Conservation (phyloP, 345 rosid genomes). For the Murraya paniculata region DNA sequence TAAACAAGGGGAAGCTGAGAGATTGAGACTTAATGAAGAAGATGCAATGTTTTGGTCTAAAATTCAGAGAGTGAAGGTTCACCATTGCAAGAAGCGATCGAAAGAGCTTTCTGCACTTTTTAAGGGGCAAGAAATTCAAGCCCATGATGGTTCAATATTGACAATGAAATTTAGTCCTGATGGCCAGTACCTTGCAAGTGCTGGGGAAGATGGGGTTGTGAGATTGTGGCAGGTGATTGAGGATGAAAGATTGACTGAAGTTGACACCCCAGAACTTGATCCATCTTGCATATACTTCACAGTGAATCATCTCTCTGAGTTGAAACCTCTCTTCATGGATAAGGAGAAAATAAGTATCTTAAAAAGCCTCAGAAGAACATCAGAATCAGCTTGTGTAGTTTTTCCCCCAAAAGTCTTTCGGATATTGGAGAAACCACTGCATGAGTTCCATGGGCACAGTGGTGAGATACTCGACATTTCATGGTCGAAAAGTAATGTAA, state of each 20-base stretch:
- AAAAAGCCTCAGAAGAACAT: slow-evolving; percentile 57
- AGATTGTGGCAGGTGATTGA: slow-evolving; percentile 70
- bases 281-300: slow-evolving; percentile 77
- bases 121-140: slow-evolving; percentile 69
- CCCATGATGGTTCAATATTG: slow-evolving; percentile 70
- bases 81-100: slow-evolving; percentile 46
- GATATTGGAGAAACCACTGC: slow-evolving; percentile 66
- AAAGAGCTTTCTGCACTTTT: slow-evolving; percentile 79
- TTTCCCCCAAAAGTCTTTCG: slow-evolving; percentile 81
- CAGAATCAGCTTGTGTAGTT: slow-evolving; percentile 78
- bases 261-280: slow-evolving; percentile 65
- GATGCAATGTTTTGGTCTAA: slow-evolving; percentile 27
- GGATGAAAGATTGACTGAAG: slow-evolving; percentile 58
- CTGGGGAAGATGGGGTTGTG: slow-evolving; percentile 64
- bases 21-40: slow-evolving; percentile 29
- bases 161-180: slow-evolving; percentile 82
- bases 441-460: slow-evolving; percentile 63
- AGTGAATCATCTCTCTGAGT: slow-evolving; percentile 61
- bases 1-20: slow-evolving; percentile 35
- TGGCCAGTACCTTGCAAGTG: slow-evolving; percentile 79
- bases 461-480: slow-evolving; percentile 72
- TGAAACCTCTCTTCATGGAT: slow-evolving; percentile 57
- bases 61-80: slow-evolving; percentile 68
- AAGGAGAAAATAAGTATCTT: slow-evolving; percentile 46
- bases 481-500: slow-evolving; percentile 79